These are phyloP conservation scores for Thermoascus crustaceus DNA, from an alignment of 2,329 filamentous ascomycete genomes.

Conservation along the genomic window DNA sequence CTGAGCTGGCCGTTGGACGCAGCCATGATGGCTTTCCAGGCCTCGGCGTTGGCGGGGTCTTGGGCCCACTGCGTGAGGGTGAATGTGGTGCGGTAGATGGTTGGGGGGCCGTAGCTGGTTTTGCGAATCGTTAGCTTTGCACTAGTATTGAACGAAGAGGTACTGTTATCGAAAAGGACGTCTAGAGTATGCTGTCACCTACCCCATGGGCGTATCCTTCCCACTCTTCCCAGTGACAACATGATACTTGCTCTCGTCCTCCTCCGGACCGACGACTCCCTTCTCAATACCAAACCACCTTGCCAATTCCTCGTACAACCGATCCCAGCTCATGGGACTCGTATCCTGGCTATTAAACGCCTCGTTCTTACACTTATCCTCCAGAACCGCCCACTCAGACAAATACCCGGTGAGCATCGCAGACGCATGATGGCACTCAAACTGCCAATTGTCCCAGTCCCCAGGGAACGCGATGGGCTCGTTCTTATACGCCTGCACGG, in stretches of 20 bases:
- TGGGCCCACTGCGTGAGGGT: conserved; percentile 1
- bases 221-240: conserved; percentile 8
- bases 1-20: conserved; percentile 11
- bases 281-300: conserved; percentile 17
- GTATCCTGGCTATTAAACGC: conserved; percentile 22
- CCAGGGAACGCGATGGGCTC: conserved; percentile 15
- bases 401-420: conserved; percentile 17
- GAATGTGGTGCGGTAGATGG: conserved; percentile 1
- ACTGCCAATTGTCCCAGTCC: conserved; percentile 13
- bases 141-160: too few species aligned
- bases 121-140: too few species aligned
- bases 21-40: conserved; percentile 8
- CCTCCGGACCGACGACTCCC: conserved; percentile 5
- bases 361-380: conserved; percentile 14
- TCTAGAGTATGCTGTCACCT: background rate
- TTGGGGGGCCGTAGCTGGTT: conserved; percentile 3
- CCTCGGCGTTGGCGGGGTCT: conserved; percentile 14
- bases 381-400: conserved; percentile 22
- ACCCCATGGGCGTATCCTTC: conserved; percentile 11
- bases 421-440: conserved; percentile 12
- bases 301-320: conserved; percentile 19
- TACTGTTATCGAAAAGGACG: background rate
- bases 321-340: conserved; percentile 16
- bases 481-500: conserved; percentile 14
- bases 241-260: conserved; percentile 13